These are phyloP conservation scores for Saccharomycodes ludwigii DNA, from an alignment of 805 yeast genomes.

Conservation along the genomic window DNA sequence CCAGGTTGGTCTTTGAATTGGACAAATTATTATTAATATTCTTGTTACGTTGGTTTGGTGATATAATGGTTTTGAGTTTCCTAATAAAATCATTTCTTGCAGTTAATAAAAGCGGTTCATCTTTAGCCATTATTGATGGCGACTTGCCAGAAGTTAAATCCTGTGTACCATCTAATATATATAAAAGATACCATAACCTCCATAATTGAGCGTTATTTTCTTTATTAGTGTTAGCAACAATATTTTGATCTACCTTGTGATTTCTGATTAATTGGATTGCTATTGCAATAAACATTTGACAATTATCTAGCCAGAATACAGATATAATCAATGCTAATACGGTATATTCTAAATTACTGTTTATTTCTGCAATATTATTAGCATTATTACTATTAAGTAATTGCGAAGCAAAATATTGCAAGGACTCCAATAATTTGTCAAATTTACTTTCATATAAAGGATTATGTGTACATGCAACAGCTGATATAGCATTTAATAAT, in stretches of 20 bases:
- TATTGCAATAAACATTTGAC: constrained; percentile 52
- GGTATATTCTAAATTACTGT: constrained; percentile 45
- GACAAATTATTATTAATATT: too few species aligned
- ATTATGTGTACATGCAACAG: constrained; percentile 53
- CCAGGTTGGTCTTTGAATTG: too few species aligned
- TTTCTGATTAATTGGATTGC: constrained; percentile 54
- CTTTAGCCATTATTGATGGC: constrained; percentile 35
- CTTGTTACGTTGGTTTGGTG: too few species aligned
- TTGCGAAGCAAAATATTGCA: constrained; percentile 23
- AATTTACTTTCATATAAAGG: constrained; percentile 18
- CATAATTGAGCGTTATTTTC: constrained; percentile 35
- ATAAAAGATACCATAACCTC: constrained; percentile 55
- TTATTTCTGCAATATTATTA: constrained; percentile 32
- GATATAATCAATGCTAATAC: constrained; percentile 53
- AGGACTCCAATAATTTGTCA: constrained; percentile 19
- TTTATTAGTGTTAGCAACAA: constrained; percentile 9
- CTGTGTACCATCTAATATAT: constrained; percentile 58
- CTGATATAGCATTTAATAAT: constrained; percentile 45
- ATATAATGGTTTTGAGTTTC: constrained; percentile 4
- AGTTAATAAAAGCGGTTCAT: constrained; percentile 29
- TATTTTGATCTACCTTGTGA: constrained; percentile 9
- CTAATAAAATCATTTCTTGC: constrained; percentile 7
- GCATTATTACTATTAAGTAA: constrained; percentile 22
- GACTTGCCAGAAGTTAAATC: constrained; percentile 47
- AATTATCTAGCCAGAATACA: constrained; percentile 56